phyloP scores from a whole-genome alignment of 805 yeast genomes.

The Tetrapisispora arboricola region DNA sequence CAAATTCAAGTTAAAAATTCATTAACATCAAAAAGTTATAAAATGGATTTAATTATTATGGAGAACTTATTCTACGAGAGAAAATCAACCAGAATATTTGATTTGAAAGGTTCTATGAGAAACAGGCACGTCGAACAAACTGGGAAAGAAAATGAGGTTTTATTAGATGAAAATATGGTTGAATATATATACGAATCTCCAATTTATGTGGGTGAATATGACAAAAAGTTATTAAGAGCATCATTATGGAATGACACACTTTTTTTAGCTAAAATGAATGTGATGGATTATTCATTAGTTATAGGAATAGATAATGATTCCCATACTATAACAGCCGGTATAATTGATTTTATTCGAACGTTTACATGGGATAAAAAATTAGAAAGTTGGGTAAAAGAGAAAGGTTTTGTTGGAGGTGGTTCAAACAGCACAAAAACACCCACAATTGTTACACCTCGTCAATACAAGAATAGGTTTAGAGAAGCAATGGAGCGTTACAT shows the following conservation, averaged over 20 bases:
- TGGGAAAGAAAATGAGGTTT: conserved; percentile 87
- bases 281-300: conserved; percentile 95
- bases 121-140: conserved; percentile 95
- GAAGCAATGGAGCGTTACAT: conserved; percentile 97
- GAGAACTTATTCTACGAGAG: conserved; percentile 85
- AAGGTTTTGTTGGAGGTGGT: conserved; percentile 59
- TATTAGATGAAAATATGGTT: conserved; percentile 95
- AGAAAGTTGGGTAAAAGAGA: conserved; percentile 98
- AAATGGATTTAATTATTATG: conserved; percentile 89
- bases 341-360: conserved; percentile 86
- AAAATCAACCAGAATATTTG: conserved; percentile 78
- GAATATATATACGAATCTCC: conserved; percentile 96
- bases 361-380: conserved; percentile 98
- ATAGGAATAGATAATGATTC: conserved; percentile 74
- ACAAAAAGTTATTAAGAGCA: conserved; percentile 74
- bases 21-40: conserved; percentile 52
- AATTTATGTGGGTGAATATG: conserved; percentile 83
- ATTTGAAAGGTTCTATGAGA: conserved; percentile 95
- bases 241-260: conserved; percentile 93
- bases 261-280: conserved; percentile 92
- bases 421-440: conserved; percentile 85
- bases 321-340: conserved; percentile 77
- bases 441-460: conserved; percentile 93
- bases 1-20: conserved; percentile 84
- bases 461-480: conserved; percentile 84